Evolutionary conservation across 2,329 filamentous ascomycete genomes (phyloP).

Genomic region (Ustilaginoidea virens): DNA sequence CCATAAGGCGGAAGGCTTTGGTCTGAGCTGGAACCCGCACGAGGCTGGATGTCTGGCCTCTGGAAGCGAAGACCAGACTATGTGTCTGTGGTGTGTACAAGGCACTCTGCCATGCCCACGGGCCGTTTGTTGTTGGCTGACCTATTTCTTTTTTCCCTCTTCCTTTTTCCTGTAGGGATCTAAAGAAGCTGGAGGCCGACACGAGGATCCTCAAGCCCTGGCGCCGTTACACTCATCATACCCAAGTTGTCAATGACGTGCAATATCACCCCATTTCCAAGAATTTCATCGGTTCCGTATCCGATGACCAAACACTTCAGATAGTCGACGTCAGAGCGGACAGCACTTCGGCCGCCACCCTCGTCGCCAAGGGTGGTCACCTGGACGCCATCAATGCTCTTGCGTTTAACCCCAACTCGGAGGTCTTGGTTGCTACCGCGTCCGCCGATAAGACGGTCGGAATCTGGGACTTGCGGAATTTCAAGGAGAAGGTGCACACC

Average conservation of each 20-base stretch:
- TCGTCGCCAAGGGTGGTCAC: constrained; percentile 60
- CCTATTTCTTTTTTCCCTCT: too few species aligned
- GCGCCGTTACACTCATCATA: constrained; percentile 74
- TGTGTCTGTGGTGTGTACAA: constrained; percentile 65
- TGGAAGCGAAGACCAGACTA: constrained; percentile 82
- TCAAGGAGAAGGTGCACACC: constrained; percentile 79
- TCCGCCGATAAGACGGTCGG: constrained; percentile 92
- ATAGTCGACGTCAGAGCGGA: constrained; percentile 71
- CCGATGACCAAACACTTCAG: constrained; percentile 86
- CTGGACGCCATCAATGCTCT: constrained; percentile 90
- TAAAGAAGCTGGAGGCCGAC: constrained; percentile 57
- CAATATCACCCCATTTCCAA: constrained; percentile 83
- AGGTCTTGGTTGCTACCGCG: constrained; percentile 79
- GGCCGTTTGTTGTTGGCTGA: too few species aligned
- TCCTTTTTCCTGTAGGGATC: too few species aligned
- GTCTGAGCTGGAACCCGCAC: constrained; percentile 83
- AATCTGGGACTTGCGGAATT: constrained; percentile 86
- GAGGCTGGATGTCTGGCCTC: constrained; percentile 69
- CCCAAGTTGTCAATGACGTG: constrained; percentile 87
- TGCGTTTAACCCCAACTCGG: constrained; percentile 84
- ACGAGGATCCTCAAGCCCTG: constrained; percentile 56
- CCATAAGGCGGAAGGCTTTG: constrained; percentile 81
- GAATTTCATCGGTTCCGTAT: constrained; percentile 80
- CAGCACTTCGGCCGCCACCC: constrained; percentile 50
- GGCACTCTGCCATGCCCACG: too few species aligned